These are phyloP conservation scores for Beauveria sp. DNA, from an alignment of 2,329 filamentous ascomycete genomes.

Conservation along the genomic window DNA sequence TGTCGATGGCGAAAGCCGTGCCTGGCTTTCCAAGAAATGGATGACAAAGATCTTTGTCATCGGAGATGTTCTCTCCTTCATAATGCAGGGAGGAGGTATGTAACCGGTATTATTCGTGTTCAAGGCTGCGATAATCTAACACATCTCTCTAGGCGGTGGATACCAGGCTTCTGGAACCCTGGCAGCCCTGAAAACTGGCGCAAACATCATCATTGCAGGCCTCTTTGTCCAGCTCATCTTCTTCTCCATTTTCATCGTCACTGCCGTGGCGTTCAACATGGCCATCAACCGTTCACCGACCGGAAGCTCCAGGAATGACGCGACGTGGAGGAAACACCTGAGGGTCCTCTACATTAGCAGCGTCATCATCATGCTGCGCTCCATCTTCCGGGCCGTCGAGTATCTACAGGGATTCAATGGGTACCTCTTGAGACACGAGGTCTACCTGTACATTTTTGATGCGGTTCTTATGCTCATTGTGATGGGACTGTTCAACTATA, in stretches of 20 bases:
- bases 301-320: too few relatives aligned
- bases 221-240: slow-evolving; percentile 43
- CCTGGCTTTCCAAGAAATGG: slow-evolving; percentile 21
- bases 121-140: too few relatives aligned
- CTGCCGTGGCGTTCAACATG: slow-evolving; percentile 25
- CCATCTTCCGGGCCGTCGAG: slow-evolving; percentile 39
- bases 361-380: slow-evolving; percentile 35
- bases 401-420: slow-evolving; percentile 35
- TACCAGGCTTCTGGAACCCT: too few relatives aligned
- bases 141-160: too few relatives aligned
- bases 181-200: slow-evolving; percentile 19
- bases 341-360: slow-evolving; percentile 25
- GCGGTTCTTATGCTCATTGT: slow-evolving; percentile 32
- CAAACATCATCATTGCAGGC: slow-evolving; percentile 42
- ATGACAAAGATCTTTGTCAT: slow-evolving; percentile 37
- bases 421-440: slow-evolving; percentile 32
- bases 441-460: slow-evolving; percentile 36
- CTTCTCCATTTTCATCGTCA: slow-evolving; percentile 45
- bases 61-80: slow-evolving; percentile 37
- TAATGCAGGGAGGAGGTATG: slow-evolving; percentile 32
- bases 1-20: slow-evolving; percentile 16
- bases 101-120: too few relatives aligned
- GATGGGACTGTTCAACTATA: too few relatives aligned
- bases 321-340: slow-evolving; percentile 23
- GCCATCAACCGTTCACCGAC: not conserved